Base-by-base conservation (phyloP, 768 basidiomycete species). In the Boletus edulis region DNA sequence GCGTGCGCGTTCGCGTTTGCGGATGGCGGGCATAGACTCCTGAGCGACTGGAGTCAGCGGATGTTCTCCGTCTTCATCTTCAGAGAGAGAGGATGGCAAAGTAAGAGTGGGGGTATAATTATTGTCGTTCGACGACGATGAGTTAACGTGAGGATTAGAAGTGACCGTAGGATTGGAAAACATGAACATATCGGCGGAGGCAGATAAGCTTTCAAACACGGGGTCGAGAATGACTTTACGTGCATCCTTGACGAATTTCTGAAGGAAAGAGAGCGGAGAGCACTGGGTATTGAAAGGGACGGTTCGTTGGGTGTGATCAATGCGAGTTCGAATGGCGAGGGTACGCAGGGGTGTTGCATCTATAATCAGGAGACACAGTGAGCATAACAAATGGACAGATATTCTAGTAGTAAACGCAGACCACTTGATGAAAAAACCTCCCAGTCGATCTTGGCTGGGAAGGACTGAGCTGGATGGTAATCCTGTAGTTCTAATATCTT, bases 401-500 rank as follows among this genome's bases (percentile, higher is more conserved):
- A 40, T 40, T 40, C 42, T 45, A 35, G 24, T 46, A 46, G 42
- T 20, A 24, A 52, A 37, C 18, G 67, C 75, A 47, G 64, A 89
- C 88, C 87, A 61, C 75, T 73, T 7, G 75, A 73, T 11, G 77
- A 73, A 64, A 84, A 89, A 2, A 79, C 62, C 12, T 76, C 67
- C 89, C 89, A 91, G 58, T 89, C 75, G 44, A 90, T 73, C 32
- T 76, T 75, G 53, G 76, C 66, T 4, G 82, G 81, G 34, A 68
- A 62, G 48, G 60, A 59, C 6, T 81, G 63, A 2, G 65, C 61
- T 3, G 81, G 72, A 22, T 73, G 71, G 34, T 77, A 76, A 51
- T 80, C 78, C 0, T 69, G 65, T 47, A 79, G 71, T 35, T 77
- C 75, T 56, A 78, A 80, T 43, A 86, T 57, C 47, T 59, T 63